Evolutionary conservation across 2,329 filamentous ascomycete genomes (phyloP).

Genomic region (Penicillium sp.): DNA sequence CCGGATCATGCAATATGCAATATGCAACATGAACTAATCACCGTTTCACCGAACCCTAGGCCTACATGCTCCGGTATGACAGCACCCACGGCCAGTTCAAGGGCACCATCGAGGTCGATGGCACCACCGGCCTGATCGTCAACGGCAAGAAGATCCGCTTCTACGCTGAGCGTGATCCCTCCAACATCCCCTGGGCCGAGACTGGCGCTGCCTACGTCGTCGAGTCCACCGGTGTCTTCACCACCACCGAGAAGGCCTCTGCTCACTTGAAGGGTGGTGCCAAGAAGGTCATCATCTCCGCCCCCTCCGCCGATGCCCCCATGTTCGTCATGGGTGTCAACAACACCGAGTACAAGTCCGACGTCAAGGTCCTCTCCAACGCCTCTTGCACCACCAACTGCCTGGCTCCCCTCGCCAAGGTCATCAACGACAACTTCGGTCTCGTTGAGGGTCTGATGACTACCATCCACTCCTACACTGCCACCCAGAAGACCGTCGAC

Average conservation of each 20-base stretch:
- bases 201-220: conserved; percentile 91
- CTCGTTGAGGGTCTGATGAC: conserved; percentile 99
- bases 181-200: conserved; percentile 85
- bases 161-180: conserved; percentile 89
- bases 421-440: conserved; percentile 96
- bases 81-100: conserved; percentile 96
- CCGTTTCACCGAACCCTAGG: conserved; percentile 53
- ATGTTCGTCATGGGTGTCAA: conserved; percentile 99
- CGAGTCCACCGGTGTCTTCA: conserved; percentile 99
- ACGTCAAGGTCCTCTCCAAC: conserved; percentile 94
- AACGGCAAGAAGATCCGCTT: conserved; percentile 95
- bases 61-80: conserved; percentile 99
- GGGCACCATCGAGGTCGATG: conserved; percentile 76
- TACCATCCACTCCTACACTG: conserved; percentile 99
- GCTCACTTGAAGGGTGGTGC: conserved; percentile 94
- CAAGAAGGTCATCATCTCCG: conserved; percentile 86
- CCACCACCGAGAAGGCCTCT: conserved; percentile 92
- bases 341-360: conserved; percentile 87
- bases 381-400: conserved; percentile 99
- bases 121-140: conserved; percentile 70
- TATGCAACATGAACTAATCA: conserved; percentile 6
- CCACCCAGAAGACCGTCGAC: conserved; percentile 99
- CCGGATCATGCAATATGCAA: neutral
- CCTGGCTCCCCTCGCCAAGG: conserved; percentile 98
- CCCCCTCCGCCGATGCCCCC: conserved; percentile 72